phyloP scores from a whole-genome alignment of 2,329 filamentous ascomycete genomes.

The Fusarium vanettenii region DNA sequence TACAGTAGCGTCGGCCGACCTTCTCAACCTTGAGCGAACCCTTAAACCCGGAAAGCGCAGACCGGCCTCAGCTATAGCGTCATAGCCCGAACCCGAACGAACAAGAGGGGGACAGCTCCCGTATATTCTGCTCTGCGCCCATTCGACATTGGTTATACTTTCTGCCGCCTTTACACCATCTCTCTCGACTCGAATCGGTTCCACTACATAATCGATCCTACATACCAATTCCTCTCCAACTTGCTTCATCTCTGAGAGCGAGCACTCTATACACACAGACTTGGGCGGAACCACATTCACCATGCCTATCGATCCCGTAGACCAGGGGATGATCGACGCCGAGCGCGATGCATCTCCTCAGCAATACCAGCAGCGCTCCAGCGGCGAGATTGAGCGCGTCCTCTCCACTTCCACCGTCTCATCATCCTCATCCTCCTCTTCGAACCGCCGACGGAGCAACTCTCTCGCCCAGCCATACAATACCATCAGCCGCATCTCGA shows the following conservation, averaged over 20 bases:
- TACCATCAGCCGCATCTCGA: conserved; percentile 71
- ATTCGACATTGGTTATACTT: conserved; percentile 8
- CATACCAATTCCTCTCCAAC: background rate
- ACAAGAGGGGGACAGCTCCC: background rate
- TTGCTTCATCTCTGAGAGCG: background rate
- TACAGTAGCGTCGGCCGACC: conserved; percentile 29
- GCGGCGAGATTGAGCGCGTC: conserved; percentile 71
- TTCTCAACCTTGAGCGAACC: conserved; percentile 6
- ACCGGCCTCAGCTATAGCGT: conserved; percentile 29
- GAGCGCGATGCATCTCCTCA: conserved; percentile 66
- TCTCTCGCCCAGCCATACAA: conserved; percentile 47
- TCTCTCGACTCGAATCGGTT: background rate
- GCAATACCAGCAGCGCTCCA: conserved; percentile 54
- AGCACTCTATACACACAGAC: background rate
- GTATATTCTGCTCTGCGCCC: background rate
- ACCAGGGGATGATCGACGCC: conserved; percentile 63
- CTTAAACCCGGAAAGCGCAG: conserved; percentile 15
- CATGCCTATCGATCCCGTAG: conserved; percentile 63
- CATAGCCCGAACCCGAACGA: conserved; percentile 27
- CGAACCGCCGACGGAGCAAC: conserved; percentile 22
- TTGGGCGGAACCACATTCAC: conserved; percentile 5
- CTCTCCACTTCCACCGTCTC: conserved; percentile 63
- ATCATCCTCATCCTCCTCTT: conserved; percentile 57
- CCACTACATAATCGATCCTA: background rate
- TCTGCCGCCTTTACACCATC: conserved; percentile 5